Percentiles rank a stretch among this genome's conserved stretches.
These are phyloP conservation scores for Eimeria maxima DNA, from an alignment of 169 alveolate genomes.

Conservation along the genomic window DNA sequence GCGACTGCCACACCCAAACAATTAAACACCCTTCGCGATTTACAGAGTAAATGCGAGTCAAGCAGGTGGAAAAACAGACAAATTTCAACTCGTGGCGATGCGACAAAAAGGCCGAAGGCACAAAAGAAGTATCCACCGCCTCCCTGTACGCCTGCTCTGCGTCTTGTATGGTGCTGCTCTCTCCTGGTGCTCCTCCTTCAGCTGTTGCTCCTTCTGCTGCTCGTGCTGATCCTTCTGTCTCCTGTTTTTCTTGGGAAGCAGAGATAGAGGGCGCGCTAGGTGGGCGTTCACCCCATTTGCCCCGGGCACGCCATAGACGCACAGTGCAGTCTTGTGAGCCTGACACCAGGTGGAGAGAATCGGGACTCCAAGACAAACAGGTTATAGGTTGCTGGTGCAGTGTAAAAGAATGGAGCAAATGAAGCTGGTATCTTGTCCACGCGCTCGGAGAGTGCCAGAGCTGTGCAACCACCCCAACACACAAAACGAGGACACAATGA, in stretches of 20 bases:
- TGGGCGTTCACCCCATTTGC: background rate
- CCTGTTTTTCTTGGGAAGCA: too few species aligned
- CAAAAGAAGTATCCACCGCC: constrained; percentile 23
- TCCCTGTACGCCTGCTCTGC: background rate
- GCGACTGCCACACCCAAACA: constrained; percentile 48
- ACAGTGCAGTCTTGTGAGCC: constrained; percentile 79
- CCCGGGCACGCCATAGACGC: constrained; percentile 67
- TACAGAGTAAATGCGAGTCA: constrained; percentile 59
- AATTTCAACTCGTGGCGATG: constrained; percentile 60
- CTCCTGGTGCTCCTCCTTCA: background rate
- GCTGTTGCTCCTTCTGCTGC: background rate
- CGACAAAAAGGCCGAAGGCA: constrained; percentile 64
- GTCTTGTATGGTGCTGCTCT: background rate
- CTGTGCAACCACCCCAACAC: constrained; percentile 2
- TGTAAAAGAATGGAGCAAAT: constrained; percentile 32
- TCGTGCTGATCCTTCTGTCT: background rate
- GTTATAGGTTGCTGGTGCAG: constrained; percentile 73
- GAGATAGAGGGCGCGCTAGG: background rate
- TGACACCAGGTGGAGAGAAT: constrained; percentile 48
- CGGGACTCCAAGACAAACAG: constrained; percentile 70
- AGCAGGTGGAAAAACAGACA: constrained; percentile 67
- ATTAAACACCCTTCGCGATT: constrained; percentile 72
- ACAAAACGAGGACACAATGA: background rate
- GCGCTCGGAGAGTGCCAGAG: constrained; percentile 63
- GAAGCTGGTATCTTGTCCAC: constrained; percentile 43